Percentiles rank a stretch among this genome's conserved stretches.
These are phyloP conservation scores for Olyra latifolia DNA, from an alignment of 176 grass and related monocot species.

Conservation along the genomic window DNA sequence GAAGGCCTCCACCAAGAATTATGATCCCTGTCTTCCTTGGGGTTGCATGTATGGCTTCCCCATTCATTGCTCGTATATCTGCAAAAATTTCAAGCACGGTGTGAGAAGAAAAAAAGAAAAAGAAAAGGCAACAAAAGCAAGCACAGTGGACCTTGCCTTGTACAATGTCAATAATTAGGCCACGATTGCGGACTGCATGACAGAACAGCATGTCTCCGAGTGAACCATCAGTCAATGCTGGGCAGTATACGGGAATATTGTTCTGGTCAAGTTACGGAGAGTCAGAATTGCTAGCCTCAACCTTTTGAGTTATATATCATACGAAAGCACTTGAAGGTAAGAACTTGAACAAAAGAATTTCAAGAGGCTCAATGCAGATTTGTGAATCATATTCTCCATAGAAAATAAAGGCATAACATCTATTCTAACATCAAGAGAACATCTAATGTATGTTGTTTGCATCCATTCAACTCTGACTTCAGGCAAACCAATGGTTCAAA, in stretches of 20 bases:
- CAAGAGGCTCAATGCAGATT: background rate
- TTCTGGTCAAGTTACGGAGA: conserved; percentile 52
- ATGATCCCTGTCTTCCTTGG: conserved; percentile 87
- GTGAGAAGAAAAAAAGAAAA: background rate
- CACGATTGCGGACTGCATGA: conserved; percentile 82
- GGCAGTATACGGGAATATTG: conserved; percentile 84
- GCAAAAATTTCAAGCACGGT: background rate
- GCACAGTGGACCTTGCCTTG: conserved; percentile 55
- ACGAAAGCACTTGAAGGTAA: background rate
- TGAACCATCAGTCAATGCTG: conserved; percentile 92
- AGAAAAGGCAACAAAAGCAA: conserved; percentile 18
- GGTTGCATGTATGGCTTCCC: conserved; percentile 80
- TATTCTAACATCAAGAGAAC: background rate
- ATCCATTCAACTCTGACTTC: background rate
- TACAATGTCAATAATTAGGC: conserved; percentile 94
- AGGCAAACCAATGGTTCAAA: background rate
- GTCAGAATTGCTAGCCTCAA: conserved; percentile 26
- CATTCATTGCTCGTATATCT: conserved; percentile 92
- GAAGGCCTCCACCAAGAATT: conserved; percentile 84
- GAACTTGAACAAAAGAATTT: background rate
- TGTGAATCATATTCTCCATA: background rate
- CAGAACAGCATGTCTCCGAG: conserved; percentile 95
- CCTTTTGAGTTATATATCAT: background rate
- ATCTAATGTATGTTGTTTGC: background rate
- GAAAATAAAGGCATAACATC: background rate